Percentiles rank a stretch among this genome's conserved stretches.
phyloP scores from a whole-genome alignment of 768 basidiomycete genomes.

The Tephrocybe sp. region DNA sequence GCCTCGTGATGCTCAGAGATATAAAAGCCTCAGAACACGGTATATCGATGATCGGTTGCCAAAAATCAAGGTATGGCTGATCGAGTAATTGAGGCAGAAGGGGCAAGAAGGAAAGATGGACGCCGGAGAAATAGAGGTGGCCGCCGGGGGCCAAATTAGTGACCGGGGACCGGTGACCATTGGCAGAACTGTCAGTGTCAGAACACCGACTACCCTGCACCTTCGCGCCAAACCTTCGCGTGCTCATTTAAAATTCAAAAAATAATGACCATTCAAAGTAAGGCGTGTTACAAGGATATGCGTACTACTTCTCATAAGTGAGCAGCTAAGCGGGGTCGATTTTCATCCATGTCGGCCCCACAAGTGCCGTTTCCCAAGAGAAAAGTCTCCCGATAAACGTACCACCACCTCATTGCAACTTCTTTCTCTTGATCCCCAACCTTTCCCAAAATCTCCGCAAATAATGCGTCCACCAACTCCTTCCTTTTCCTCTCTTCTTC shows the following conservation, averaged over 20 bases:
- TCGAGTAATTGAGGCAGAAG: conserved; percentile 6
- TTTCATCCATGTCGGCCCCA: conserved; percentile 6
- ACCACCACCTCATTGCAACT: conserved; percentile 74
- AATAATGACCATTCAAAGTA: too few relatives aligned
- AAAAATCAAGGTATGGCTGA: conserved; percentile 7
- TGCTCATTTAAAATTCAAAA: too few relatives aligned
- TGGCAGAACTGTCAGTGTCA: too few relatives aligned
- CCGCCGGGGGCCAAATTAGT: conserved; percentile 21
- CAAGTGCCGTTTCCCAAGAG: neutral
- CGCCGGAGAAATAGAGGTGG: conserved; percentile 14
- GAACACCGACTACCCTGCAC: too few relatives aligned
- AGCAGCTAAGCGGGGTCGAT: conserved; percentile 1
- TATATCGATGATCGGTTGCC: conserved; percentile 10
- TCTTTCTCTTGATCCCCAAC: conserved; percentile 73
- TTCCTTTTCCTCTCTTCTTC: conserved; percentile 24
- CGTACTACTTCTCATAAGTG: conserved; percentile 15
- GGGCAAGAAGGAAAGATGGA: conserved; percentile 8
- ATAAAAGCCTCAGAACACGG: conserved; percentile 4
- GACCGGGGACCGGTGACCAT: conserved; percentile 26
- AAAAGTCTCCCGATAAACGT: conserved; percentile 35
- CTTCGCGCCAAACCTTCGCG: too few relatives aligned
- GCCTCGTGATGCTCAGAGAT: conserved; percentile 15
- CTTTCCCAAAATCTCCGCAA: conserved; percentile 61
- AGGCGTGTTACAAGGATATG: too few relatives aligned
- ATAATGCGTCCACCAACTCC: conserved; percentile 58